These are phyloP conservation scores for Metschnikowia picachoensis DNA, from an alignment of 805 yeast species.

Conservation along the genomic window DNA sequence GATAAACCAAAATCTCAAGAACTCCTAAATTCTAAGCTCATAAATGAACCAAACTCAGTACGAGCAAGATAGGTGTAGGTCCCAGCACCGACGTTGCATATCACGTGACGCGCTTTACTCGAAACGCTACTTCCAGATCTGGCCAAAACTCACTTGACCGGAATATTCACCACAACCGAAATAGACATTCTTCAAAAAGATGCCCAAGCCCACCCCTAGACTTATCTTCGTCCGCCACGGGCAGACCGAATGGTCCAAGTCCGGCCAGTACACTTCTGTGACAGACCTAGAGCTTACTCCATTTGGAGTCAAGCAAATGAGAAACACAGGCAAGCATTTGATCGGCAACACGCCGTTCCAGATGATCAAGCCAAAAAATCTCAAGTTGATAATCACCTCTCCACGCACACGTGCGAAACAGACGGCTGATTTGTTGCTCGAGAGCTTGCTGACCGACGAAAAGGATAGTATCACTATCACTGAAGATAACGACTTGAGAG, in stretches of 20 bases:
- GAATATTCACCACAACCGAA: too few species aligned
- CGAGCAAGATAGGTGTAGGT: too few species aligned
- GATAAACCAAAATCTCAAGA: too few species aligned
- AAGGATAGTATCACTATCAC: conserved; percentile 41
- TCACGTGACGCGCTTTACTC: too few species aligned
- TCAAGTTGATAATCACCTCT: conserved; percentile 68
- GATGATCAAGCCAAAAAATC: conserved; percentile 58
- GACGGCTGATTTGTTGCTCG: conserved; percentile 64
- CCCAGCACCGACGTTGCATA: too few species aligned
- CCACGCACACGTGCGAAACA: conserved; percentile 79
- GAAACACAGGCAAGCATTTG: conserved; percentile 64
- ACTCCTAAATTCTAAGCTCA: too few species aligned
- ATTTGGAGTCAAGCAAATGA: conserved; percentile 75
- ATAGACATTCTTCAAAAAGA: background rate
- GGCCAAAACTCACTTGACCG: too few species aligned
- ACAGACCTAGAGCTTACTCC: conserved; percentile 80
- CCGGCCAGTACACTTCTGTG: conserved; percentile 85
- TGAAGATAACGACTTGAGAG: conserved; percentile 68
- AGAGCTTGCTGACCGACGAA: conserved; percentile 41
- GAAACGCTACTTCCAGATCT: too few species aligned
- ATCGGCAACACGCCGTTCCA: conserved; percentile 52
- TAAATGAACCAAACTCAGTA: too few species aligned
- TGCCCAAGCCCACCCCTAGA: conserved; percentile 48
- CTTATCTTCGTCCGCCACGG: conserved; percentile 76
- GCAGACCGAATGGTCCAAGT: conserved; percentile 93